Evolutionary conservation across 345 rosid genomes (phyloP), one percentile per base, ranked within the genome.

Genomic region (Erodium maritimum): DNA sequence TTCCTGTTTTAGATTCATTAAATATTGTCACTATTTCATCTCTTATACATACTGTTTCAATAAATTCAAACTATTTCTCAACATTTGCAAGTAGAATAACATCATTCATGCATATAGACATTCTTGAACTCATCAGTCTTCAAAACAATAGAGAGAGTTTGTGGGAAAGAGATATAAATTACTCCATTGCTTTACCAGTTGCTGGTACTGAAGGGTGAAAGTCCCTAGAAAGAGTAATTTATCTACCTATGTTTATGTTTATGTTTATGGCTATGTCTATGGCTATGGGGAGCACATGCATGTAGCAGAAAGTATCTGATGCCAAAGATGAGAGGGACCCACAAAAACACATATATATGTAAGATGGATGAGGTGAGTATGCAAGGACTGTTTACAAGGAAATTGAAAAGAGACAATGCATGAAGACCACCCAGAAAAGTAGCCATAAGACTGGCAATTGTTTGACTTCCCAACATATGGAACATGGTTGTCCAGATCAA

Each of bases 1-100:
- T 73, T 91, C 96, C 98, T 91, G 86, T 54, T 5, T 50, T 18
- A 1, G 14, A 23, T 17, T 10, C 23, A 37, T 29, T n/a, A 19
- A 17, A 50, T 17, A 46, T 3, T 1, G 14, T 37, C 46, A 37
- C 46, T 37, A 37, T 12, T 37, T 37, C 10, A 12, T 37, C 46
- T 37, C 46, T 37, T 37, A 37, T 37, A 37, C 6, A 37, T 37
- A 11, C 3, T 37, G 14, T 11, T 5, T 1, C 14, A 37, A 1
- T 37, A 5, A 11, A 37, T 37, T 29, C 34, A 29, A 29, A 3
- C 34, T 29, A 25, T 2, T 25, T 25, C 4, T 2, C 33, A 25
- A 25, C 33, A 25, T 25, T 25, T 25, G 7, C 13, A 3, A 11
- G 13, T 5, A 37, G 46, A 37, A 12, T 4, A 25, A 25, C 46